Evolutionary conservation across 345 rosid genomes (phyloP).

Genomic region (Salix dunnii): DNA sequence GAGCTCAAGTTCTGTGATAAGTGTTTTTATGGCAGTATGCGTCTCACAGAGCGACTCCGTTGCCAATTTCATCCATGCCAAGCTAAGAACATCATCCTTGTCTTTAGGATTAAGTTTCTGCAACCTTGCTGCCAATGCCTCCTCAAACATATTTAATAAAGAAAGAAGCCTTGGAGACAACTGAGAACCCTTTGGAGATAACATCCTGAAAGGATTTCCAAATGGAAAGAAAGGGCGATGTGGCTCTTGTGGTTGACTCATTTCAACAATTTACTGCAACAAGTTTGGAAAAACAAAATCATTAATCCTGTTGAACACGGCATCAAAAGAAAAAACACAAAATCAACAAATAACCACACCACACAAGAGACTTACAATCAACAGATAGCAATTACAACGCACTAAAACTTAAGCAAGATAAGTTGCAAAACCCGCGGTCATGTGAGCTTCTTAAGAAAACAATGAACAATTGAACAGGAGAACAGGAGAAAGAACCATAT

Average conservation of each 20-base stretch:
- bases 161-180: constrained; percentile 52
- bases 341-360: not conserved
- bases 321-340: not conserved
- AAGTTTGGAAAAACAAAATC: not conserved
- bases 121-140: constrained; percentile 53
- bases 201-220: constrained; percentile 79
- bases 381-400: not conserved
- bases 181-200: constrained; percentile 70
- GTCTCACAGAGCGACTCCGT: constrained; percentile 74
- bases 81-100: constrained; percentile 58
- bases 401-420: not conserved
- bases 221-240: constrained; percentile 68
- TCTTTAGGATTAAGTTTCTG: constrained; percentile 58
- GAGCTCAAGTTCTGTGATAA: constrained; percentile 71
- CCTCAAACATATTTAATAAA: constrained; percentile 57
- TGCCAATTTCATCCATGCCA: constrained; percentile 82
- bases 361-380: not conserved
- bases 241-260: constrained; percentile 84
- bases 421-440: not conserved
- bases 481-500: not conserved
- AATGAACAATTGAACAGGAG: not conserved
- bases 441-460: not conserved
- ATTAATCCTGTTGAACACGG: not conserved
- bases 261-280: constrained; percentile 41
- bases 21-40: constrained; percentile 54